Percentiles rank a stretch among this genome's conserved stretches.
Evolutionary conservation across 805 yeast genomes (phyloP).

Genomic region (Wickerhamomyces kurtzmanii): DNA sequence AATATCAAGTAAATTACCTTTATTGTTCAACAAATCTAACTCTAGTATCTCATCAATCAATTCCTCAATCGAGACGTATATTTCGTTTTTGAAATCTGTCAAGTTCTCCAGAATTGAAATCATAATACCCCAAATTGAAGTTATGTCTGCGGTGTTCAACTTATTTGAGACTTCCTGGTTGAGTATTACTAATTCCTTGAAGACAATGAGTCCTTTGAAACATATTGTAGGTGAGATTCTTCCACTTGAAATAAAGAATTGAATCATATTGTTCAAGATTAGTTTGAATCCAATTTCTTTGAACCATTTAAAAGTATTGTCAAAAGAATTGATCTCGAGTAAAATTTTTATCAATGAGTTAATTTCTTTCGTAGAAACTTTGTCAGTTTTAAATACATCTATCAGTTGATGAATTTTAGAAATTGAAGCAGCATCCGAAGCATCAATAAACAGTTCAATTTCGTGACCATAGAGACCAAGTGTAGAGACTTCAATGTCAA

Average conservation of each 20-base stretch:
- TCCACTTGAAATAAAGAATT: slow-evolving; percentile 12
- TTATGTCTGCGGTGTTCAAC: slow-evolving; percentile 2
- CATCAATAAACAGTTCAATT: slow-evolving; percentile 2
- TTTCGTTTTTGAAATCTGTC: slow-evolving; percentile 12
- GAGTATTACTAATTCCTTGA: slow-evolving; percentile 14
- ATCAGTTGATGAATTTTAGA: slow-evolving; percentile 4
- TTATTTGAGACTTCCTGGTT: slow-evolving; percentile 6
- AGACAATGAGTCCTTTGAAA: slow-evolving; percentile 14
- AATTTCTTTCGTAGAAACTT: slow-evolving; percentile 6
- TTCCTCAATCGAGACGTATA: slow-evolving; percentile 16
- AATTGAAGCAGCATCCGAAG: slow-evolving; percentile 4
- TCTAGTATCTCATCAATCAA: slow-evolving; percentile 12
- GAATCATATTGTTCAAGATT: slow-evolving; percentile 5
- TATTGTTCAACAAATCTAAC: slow-evolving; percentile 2
- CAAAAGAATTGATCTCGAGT: slow-evolving; percentile 6
- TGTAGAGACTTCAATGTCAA: slow-evolving; percentile 4
- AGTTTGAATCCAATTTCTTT: slow-evolving; percentile 8
- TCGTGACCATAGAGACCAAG: slow-evolving; percentile 5
- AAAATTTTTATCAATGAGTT: slow-evolving; percentile 9
- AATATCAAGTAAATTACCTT: slow-evolving; percentile 5
- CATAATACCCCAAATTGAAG: slow-evolving; percentile 11
- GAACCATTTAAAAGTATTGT: slow-evolving; percentile 10
- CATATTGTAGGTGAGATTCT: slow-evolving; percentile 14
- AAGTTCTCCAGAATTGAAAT: slow-evolving; percentile 14
- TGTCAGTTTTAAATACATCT: slow-evolving; percentile 7